These are phyloP conservation scores for Posidonia oceanica DNA, from an alignment of 116 monocot species.

Conservation along the genomic window DNA sequence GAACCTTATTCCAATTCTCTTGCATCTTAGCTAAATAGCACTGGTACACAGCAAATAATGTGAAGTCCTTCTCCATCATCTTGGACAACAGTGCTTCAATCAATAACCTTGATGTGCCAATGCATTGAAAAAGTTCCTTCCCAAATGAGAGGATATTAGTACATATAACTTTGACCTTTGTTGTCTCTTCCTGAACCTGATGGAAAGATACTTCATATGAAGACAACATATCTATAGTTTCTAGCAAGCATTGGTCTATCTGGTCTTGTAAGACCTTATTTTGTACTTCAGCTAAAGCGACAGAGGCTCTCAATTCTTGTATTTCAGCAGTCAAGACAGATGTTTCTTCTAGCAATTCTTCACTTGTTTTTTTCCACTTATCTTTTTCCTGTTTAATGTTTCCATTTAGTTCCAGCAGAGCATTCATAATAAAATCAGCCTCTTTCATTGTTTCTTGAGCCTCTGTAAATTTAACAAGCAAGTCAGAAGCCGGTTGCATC, in stretches of 20 bases:
- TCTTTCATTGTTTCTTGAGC: conserved; percentile 66
- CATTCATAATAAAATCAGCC: conserved; percentile 42
- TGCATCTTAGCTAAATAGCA: conserved; percentile 8
- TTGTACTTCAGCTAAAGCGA: conserved; percentile 6
- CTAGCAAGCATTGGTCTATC: conserved; percentile 14
- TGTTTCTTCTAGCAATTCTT: conserved; percentile 17
- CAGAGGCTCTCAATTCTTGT: conserved; percentile 11
- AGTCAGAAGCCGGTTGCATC: conserved; percentile 10
- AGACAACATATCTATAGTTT: conserved; percentile 7
- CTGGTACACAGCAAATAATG: conserved; percentile 7
- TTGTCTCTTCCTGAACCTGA: conserved; percentile 12
- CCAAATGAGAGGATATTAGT: conserved; percentile 19
- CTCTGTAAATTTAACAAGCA: conserved; percentile 35
- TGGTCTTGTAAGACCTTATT: conserved; percentile 9
- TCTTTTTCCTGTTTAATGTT: conserved; percentile 33
- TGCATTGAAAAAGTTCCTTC: conserved; percentile 20
- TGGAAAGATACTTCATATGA: conserved; percentile 28
- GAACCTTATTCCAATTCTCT: conserved; percentile 1
- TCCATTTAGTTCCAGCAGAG: conserved; percentile 45
- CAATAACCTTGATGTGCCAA: conserved; percentile 19
- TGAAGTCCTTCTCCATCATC: conserved; percentile 16
- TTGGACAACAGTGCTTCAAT: conserved; percentile 18
- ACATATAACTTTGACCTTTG: conserved; percentile 17
- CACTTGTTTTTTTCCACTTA: conserved; percentile 23
- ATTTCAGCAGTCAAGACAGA: conserved; percentile 16